Percentiles rank a stretch among this genome's conserved stretches.
Conservation (phyloP, 176 grass and related monocot species). For the Triticum timopheevii region DNA sequence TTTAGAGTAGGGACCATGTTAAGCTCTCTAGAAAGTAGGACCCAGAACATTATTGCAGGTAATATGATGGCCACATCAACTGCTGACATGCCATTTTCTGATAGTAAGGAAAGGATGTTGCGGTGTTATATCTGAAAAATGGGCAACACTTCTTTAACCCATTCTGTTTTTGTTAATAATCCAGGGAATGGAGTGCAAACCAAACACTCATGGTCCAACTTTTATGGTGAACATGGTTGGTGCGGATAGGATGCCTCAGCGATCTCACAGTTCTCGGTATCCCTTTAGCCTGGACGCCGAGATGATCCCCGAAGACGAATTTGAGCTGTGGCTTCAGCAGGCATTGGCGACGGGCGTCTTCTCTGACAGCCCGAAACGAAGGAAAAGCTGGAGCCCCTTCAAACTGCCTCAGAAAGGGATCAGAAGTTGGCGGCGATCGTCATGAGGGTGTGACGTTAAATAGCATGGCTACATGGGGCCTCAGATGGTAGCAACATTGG, state of each 20-base stretch:
- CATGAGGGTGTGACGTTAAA: slow-evolving; percentile 26
- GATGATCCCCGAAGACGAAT: slow-evolving; percentile 89
- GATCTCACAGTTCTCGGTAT: slow-evolving; percentile 66
- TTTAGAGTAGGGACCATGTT: background rate
- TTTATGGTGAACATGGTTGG: slow-evolving; percentile 99
- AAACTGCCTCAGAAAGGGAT: slow-evolving; percentile 91
- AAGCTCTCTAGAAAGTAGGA: background rate
- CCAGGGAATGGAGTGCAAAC: slow-evolving; percentile 95
- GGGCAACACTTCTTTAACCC: background rate
- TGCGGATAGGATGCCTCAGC: slow-evolving; percentile 61
- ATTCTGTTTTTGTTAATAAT: slow-evolving; percentile 18
- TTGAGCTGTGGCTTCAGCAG: slow-evolving; percentile 92
- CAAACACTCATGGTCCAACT: slow-evolving; percentile 92
- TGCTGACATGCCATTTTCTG: background rate
- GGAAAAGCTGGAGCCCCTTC: slow-evolving; percentile 97
- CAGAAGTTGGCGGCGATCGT: slow-evolving; percentile 69
- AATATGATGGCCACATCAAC: background rate
- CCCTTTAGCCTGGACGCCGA: slow-evolving; percentile 91
- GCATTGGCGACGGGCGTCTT: slow-evolving; percentile 85
- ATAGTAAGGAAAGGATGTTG: background rate
- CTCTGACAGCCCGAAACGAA: slow-evolving; percentile 83
- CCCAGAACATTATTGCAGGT: background rate
- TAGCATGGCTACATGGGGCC: background rate
- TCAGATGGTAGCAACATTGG: background rate
- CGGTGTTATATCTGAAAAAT: background rate